Evolutionary conservation across 345 rosid species (phyloP).

Genomic region (Trapa bicornis): DNA sequence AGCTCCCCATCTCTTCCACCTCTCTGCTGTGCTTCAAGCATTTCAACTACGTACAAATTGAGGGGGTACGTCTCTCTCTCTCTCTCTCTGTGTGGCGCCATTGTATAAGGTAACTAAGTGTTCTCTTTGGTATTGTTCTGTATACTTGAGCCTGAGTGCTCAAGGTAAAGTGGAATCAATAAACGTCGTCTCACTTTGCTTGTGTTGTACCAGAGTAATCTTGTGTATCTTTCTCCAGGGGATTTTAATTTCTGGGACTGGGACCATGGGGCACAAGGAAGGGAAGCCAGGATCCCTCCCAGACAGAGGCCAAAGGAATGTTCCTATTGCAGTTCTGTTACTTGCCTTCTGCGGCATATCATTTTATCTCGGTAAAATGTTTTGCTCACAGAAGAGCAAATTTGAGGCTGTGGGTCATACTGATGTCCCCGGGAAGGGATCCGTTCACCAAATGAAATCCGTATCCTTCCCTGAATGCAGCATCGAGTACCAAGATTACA

Average conservation of each 20-base stretch:
- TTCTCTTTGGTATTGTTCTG: constrained; percentile 2
- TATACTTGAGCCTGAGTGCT: background rate
- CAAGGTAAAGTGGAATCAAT: background rate
- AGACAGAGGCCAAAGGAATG: constrained; percentile 35
- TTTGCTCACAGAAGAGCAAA: constrained; percentile 41
- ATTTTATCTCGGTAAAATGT: constrained; percentile 82
- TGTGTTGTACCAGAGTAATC: background rate
- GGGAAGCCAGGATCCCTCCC: constrained; percentile 43
- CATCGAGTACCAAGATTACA: constrained; percentile 74
- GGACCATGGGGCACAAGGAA: constrained; percentile 77
- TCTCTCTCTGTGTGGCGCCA: no score
- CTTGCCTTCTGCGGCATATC: constrained; percentile 65
- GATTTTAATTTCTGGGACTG: background rate
- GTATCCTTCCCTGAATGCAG: constrained; percentile 69
- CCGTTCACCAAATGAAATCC: constrained; percentile 36
- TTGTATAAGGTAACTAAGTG: background rate
- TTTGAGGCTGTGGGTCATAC: constrained; percentile 14
- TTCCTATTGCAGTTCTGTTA: constrained; percentile 39
- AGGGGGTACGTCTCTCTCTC: no score
- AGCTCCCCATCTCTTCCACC: no score
- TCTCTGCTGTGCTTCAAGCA: no score
- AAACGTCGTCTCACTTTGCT: background rate
- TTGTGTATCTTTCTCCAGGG: constrained; percentile 19
- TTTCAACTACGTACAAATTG: no score
- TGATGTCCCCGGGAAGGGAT: constrained; percentile 29